These are phyloP conservation scores for Aspergillus vadensis DNA, from an alignment of 2,329 filamentous ascomycete genomes.

Conservation along the genomic window DNA sequence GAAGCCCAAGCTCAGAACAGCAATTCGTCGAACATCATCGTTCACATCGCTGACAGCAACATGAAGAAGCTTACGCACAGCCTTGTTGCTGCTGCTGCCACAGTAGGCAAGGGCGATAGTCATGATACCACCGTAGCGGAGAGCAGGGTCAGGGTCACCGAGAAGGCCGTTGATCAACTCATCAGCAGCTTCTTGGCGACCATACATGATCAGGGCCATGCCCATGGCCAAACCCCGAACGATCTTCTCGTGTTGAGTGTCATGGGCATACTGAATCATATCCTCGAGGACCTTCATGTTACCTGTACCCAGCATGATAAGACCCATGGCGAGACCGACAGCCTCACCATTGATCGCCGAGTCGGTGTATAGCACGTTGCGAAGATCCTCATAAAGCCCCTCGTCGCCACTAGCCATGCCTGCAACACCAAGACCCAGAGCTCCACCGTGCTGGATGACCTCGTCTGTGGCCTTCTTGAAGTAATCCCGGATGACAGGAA, in stretches of 20 bases:
- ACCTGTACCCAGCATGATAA: slow-evolving; percentile 98
- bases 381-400: slow-evolving; percentile 87
- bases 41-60: slow-evolving; percentile 97
- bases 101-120: slow-evolving; percentile 98
- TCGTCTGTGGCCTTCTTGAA: slow-evolving; percentile 61
- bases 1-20: slow-evolving; percentile 97
- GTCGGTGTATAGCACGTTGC: slow-evolving; percentile 84
- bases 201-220: slow-evolving; percentile 98
- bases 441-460: slow-evolving; percentile 95
- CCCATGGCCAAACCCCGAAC: slow-evolving; percentile 92
- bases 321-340: slow-evolving; percentile 91
- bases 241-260: slow-evolving; percentile 98
- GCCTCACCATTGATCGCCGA: slow-evolving; percentile 97
- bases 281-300: slow-evolving; percentile 91
- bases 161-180: slow-evolving; percentile 91
- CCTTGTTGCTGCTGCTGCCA: slow-evolving; percentile 97
- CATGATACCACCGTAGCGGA: slow-evolving; percentile 97
- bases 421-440: slow-evolving; percentile 90
- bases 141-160: slow-evolving; percentile 87
- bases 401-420: slow-evolving; percentile 95
- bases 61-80: slow-evolving; percentile 91
- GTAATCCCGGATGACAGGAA: slow-evolving; percentile 50
- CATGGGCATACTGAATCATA: slow-evolving; percentile 97
- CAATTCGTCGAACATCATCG: slow-evolving; percentile 92
- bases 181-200: slow-evolving; percentile 90